phyloP scores from a whole-genome alignment of 495 filamentous ascomycete species.

The Penicillium lagena region DNA sequence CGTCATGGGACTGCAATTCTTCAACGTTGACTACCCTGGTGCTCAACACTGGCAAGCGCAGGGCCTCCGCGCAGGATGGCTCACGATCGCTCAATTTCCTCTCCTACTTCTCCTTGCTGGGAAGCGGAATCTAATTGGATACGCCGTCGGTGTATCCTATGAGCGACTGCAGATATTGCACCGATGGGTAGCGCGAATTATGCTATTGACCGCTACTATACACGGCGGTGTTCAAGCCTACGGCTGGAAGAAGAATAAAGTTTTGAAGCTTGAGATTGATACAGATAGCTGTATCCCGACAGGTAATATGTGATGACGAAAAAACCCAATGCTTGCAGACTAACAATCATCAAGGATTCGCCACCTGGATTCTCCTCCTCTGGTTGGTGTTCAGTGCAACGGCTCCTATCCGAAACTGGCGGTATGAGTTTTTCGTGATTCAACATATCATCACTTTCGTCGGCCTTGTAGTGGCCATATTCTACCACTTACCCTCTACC shows the following conservation, averaged over 20 bases:
- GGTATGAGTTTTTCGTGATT: slow-evolving; percentile 76
- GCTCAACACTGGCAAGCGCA: slow-evolving; percentile 58
- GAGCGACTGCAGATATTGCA: slow-evolving; percentile 82
- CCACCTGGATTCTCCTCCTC: slow-evolving; percentile 64
- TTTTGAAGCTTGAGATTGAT: too few species aligned
- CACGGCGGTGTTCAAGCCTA: slow-evolving; percentile 69
- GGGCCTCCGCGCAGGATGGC: slow-evolving; percentile 69
- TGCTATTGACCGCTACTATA: slow-evolving; percentile 68
- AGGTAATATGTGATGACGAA: slow-evolving; percentile 21
- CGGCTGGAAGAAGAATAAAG: slow-evolving; percentile 43
- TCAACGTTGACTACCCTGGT: slow-evolving; percentile 7
- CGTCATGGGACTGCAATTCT: slow-evolving; percentile 6
- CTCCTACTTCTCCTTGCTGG: slow-evolving; percentile 72
- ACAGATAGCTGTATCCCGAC: too few species aligned
- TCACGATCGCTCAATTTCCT: slow-evolving; percentile 76
- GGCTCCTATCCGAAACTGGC: slow-evolving; percentile 58
- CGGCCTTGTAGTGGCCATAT: slow-evolving; percentile 60
- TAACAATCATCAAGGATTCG: slow-evolving; percentile 63
- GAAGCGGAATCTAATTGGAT: slow-evolving; percentile 70
- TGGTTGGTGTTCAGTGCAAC: slow-evolving; percentile 67
- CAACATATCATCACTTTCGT: slow-evolving; percentile 68
- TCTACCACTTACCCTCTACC: slow-evolving; percentile 53
- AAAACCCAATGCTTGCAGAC: slow-evolving; percentile 56
- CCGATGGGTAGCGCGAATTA: slow-evolving; percentile 68
- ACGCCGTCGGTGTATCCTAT: slow-evolving; percentile 61